A percentile compares a stretch with the other conserved stretches of the same genome.
Evolutionary conservation across 192 early-diverging fungal genomes (phyloP).

Genomic region (Mortierella alpina): DNA sequence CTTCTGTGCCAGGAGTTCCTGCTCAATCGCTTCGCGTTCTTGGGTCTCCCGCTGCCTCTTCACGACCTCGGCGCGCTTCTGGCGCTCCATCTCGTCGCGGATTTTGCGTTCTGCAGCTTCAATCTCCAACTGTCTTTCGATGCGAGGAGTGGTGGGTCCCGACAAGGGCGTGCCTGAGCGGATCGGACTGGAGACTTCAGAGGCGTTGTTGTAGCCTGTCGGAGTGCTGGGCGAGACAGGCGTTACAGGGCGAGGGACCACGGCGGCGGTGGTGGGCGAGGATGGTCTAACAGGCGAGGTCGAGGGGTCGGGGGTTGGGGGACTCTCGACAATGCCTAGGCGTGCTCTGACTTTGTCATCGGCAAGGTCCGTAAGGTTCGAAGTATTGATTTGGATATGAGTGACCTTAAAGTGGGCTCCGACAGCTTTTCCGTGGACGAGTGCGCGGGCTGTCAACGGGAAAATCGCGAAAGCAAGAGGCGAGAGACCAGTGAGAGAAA

Average conservation of each 20-base stretch:
- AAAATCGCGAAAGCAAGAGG: background rate
- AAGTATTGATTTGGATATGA: conserved; percentile 41
- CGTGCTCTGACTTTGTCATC: conserved; percentile 31
- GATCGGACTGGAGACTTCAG: conserved; percentile 15
- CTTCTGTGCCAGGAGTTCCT: conserved; percentile 49
- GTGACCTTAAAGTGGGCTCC: conserved; percentile 61
- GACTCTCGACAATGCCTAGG: conserved; percentile 27
- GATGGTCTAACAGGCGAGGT: conserved; percentile 28
- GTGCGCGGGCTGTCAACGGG: conserved; percentile 58
- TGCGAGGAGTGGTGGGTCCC: conserved; percentile 26
- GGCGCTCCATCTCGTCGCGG: conserved; percentile 55
- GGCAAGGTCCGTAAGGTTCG: conserved; percentile 27
- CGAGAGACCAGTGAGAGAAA: background rate
- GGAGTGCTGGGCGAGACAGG: conserved; percentile 29
- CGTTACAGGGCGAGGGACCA: conserved; percentile 33
- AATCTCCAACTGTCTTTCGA: conserved; percentile 43
- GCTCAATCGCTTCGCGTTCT: conserved; percentile 52
- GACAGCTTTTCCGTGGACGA: conserved; percentile 73
- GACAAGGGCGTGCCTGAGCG: conserved; percentile 21
- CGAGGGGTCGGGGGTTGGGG: conserved; percentile 34
- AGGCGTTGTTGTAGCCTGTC: conserved; percentile 14
- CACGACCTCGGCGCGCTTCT: conserved; percentile 37
- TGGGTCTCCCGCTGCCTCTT: conserved; percentile 43
- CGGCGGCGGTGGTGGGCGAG: conserved; percentile 12
- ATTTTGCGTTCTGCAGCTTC: conserved; percentile 49